Base-by-base conservation (phyloP, 2,329 filamentous ascomycete species). In the Cladosporium velox region DNA sequence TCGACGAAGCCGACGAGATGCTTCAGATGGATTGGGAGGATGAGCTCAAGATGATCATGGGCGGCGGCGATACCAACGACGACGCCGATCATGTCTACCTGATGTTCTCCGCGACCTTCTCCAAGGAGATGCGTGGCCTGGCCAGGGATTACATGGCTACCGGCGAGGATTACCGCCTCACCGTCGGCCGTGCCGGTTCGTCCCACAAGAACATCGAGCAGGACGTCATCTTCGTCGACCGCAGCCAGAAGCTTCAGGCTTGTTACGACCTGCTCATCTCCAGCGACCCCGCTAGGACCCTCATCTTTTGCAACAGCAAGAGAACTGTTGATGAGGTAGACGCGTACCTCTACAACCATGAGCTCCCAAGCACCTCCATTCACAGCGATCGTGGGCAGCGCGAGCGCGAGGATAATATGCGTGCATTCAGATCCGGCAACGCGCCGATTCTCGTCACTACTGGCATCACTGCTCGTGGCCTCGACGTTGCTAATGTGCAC, bases 1-100 rank as follows among this genome's bases (percentile, higher is more conserved):
- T 99, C 68, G 95, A 98, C 67, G 95, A 99, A 76, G 95, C 95
- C 0, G 95, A 99, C 75, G 94, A 99, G 81, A 89, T 99, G 84
- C 85, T 99, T 0, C 77, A 84, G 2, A 76, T 83, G 1, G 91
- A 93, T 72, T 98, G 95, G 92, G 85, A 90, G 47, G 84, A 88
- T 0, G 88, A 93, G 4, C 84, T 98, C 67, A 84, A 84, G 52
- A 88, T 87, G 73, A 90, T 98, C 67, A 88, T 98, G 77, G 83
- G 84, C 59, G 93, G 92, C 68, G 91, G 91, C 74, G 81, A 97
- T 84, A 88, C 78, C 81, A 96, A 97, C 68, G 88, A 91, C 65
- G 92, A 90, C 72, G 86, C 83, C 7, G 87, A 90, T 66, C 87
- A 89, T 70, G 81, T 82, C 8, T 89, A 87, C 77, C 84, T 96